Percentiles rank a stretch among this genome's conserved stretches.
Evolutionary conservation across 805 yeast species (phyloP).

Genomic region (Yamadazyma paraphyllophila): DNA sequence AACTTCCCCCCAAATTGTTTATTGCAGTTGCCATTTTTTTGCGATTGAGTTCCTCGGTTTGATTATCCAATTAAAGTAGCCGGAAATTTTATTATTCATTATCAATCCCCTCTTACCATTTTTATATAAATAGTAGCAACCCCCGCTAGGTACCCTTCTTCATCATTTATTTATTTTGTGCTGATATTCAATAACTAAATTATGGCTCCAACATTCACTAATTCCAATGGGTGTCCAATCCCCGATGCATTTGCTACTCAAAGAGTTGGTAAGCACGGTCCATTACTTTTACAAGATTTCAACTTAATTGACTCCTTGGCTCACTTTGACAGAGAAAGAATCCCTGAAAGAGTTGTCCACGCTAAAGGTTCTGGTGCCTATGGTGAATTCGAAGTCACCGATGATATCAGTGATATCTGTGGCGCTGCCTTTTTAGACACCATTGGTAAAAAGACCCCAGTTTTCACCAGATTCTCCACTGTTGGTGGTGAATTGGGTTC

Average conservation of each 20-base stretch:
- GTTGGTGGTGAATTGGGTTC: conserved; percentile 84
- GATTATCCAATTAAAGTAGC: conserved; percentile 7
- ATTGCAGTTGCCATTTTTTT: background rate
- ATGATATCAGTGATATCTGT: conserved; percentile 71
- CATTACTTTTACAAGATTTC: conserved; percentile 76
- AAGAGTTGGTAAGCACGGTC: conserved; percentile 72
- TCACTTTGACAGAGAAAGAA: conserved; percentile 87
- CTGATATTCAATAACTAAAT: background rate
- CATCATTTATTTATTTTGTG: background rate
- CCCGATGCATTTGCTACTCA: conserved; percentile 75
- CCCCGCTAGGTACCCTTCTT: background rate
- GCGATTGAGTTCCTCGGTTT: conserved; percentile 7
- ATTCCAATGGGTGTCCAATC: conserved; percentile 71
- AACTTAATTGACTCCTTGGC: conserved; percentile 76
- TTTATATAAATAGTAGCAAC: conserved; percentile 1
- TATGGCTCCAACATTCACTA: conserved; percentile 62
- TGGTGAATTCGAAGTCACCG: conserved; percentile 83
- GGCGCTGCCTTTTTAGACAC: conserved; percentile 66
- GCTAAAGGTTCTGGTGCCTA: conserved; percentile 92
- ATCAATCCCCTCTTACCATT: conserved; percentile 9
- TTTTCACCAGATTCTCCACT: conserved; percentile 75
- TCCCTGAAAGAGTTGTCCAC: conserved; percentile 89
- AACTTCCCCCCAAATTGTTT: too few relatives aligned
- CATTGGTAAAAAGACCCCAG: conserved; percentile 76
- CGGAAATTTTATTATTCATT: conserved; percentile 10